A percentile compares a stretch with the other conserved stretches of the same genome.
These are phyloP conservation scores for Yamadazyma philogaea DNA, from an alignment of 805 yeast genomes.

Conservation along the genomic window DNA sequence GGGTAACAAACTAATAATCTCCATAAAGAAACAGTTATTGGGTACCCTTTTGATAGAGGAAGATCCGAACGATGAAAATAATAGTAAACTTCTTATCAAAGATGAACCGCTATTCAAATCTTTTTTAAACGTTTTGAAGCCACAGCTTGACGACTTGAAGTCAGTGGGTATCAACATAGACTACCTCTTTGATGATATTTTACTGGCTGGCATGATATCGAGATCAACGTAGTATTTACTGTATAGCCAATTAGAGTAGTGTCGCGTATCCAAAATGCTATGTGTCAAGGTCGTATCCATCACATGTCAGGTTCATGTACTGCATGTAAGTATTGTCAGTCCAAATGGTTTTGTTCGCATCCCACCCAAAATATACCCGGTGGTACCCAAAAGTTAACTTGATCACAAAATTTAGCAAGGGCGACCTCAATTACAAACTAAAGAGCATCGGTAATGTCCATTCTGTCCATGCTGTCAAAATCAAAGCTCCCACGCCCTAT, in stretches of 20 bases:
- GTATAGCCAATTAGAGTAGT: too few relatives aligned
- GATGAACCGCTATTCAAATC: conserved; percentile 43
- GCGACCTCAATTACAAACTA: neutral
- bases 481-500: conserved; percentile 6
- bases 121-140: conserved; percentile 51
- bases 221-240: neutral
- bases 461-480: conserved; percentile 1
- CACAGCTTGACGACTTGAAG: conserved; percentile 62
- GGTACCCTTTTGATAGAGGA: conserved; percentile 51
- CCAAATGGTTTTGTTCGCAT: too few relatives aligned
- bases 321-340: too few relatives aligned
- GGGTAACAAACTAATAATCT: conserved; percentile 54
- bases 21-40: conserved; percentile 64
- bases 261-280: too few relatives aligned
- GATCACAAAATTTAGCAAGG: neutral
- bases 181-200: conserved; percentile 52
- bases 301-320: too few relatives aligned
- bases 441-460: neutral
- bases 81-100: conserved; percentile 31
- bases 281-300: too few relatives aligned
- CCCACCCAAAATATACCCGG: too few relatives aligned
- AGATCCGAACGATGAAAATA: conserved; percentile 14
- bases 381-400: neutral
- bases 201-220: conserved; percentile 10
- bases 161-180: conserved; percentile 71